Evolutionary conservation across 192 early-diverging fungal species (phyloP), one percentile per base, ranked within the genome.

Genomic region (Thoreauomyces humboldtii): DNA sequence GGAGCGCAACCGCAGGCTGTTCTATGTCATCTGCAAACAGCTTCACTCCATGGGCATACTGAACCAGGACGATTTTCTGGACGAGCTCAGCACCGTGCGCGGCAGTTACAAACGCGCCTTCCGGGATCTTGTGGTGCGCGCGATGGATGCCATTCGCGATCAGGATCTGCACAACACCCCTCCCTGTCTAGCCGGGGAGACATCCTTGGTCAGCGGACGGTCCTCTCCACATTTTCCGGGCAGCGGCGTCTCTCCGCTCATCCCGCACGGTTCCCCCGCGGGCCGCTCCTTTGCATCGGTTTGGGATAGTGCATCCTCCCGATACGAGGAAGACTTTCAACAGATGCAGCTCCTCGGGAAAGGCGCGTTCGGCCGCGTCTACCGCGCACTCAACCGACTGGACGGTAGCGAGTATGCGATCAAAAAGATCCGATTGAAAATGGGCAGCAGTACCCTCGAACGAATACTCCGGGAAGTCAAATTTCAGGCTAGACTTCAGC

Each of bases 361-460:
- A 53, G 96, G 96, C 42, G 96, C 94, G 2, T 98, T 96, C 77
- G 96, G 95, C 7, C 82, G 77, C 32, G 96, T 95, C 1, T 89
- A 72, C 60, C 77, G 87, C 48, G 91, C 85, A n/a, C 72, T 85
- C 32, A 94, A 98, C 72, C 86, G 86, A 69, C 71, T 98, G 42
- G 96, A 98, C 69, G 90, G 86, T 2, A 85, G 88, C 7, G 81
- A 90, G 24, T 98, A 98, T 75, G 96, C 96, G 3, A 78, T 98
- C 36, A 98, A 98, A 70, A 86, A 89, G 56, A 82, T 97, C 17
- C 74, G 79, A 21, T 72, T 96, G 35, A 76, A 80, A 7, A 14
- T 63, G 24, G 69, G 61, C 1, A 67, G 46, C 17, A 47, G 41
- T 32, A 37, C 11, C 4, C 29, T 53, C 1, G 59, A 55, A 38